Conservation (phyloP, 1,284 basidiomycete species). For the Tremellales sp. region DNA sequence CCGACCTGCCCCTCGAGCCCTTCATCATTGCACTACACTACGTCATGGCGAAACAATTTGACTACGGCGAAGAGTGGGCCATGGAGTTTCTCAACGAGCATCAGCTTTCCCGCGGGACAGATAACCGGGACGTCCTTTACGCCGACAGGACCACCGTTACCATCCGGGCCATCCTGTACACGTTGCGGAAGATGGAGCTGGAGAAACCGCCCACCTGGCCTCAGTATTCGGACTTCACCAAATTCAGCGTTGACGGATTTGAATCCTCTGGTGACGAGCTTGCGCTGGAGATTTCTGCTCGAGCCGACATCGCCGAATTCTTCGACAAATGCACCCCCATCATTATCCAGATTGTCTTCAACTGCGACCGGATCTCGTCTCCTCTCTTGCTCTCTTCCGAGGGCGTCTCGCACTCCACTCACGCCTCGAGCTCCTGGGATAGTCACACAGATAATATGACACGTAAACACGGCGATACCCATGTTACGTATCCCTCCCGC, state of each 20-base stretch:
- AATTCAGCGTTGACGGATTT: conserved; percentile 57
- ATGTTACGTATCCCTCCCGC: conserved; percentile 65
- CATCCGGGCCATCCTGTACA: conserved; percentile 71
- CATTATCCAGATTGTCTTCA: conserved; percentile 60
- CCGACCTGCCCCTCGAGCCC: conserved; percentile 71
- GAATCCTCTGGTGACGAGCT: conserved; percentile 64
- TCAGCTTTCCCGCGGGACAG: conserved; percentile 50
- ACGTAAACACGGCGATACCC: conserved; percentile 62
- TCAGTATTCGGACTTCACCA: conserved; percentile 63
- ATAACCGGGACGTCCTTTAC: conserved; percentile 52
- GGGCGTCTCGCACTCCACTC: conserved; percentile 62
- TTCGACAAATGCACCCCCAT: conserved; percentile 63
- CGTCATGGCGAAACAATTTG: conserved; percentile 76
- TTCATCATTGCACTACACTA: conserved; percentile 79
- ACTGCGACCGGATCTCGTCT: conserved; percentile 67
- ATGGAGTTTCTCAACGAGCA: conserved; percentile 71
- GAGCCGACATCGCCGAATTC: conserved; percentile 71
- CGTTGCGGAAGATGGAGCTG: conserved; percentile 66
- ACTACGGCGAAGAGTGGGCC: conserved; percentile 78
- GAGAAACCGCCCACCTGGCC: conserved; percentile 76
- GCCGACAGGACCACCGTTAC: conserved; percentile 72
- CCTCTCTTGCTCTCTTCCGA: conserved; percentile 81
- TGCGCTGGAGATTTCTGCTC: conserved; percentile 56
- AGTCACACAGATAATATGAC: conserved; percentile 40
- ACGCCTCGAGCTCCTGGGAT: conserved; percentile 55